Evolutionary conservation across 495 filamentous ascomycete species (phyloP), one percentile per base, ranked within the genome.

Genomic region (Cladorrhinum samala): DNA sequence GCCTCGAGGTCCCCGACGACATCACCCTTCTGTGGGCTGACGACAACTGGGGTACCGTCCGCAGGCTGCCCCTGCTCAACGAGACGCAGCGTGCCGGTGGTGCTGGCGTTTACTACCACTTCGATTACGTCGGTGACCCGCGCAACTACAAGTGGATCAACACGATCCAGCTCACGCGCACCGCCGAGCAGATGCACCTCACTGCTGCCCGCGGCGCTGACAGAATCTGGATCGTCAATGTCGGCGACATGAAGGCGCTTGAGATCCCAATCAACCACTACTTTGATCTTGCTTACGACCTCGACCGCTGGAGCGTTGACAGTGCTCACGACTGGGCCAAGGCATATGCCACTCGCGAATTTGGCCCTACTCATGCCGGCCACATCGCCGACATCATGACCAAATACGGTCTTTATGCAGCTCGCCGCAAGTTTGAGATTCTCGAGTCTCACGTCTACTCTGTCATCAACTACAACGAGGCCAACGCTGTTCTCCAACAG

Each of bases 91-190:
- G 85, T 39, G 52, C 70, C 9, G 85, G 82, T 20, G 83, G 86
- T 9, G 83, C 86, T 17, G 85, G 86, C n/a, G 78, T 88, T 9
- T 89, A 89, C 61, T 89, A 88, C 57, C 85, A 88, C 62, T 83
- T 87, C 53, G 85, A 90, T 60, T 89, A 83, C 58, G 83, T 85
- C 23, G 83, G 84, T 14, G 80, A 78, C 49, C 73, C 81, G 24
- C 72, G 82, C 24, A 69, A 81, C 63, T 85, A 83, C 66, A 86
- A 85, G 63, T 87, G 83, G 83, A 83, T 87, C 58, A 86, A 86
- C 64, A 86, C 82, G 0, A 79, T 85, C 54, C 78, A 85, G 59
- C 73, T 85, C 4, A 68, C 78, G 61, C 83, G 84, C 68, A 84
- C 82, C 4, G 73, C 74, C 46, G 81, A 86, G 64, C 82, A 75